Conservation (phyloP, 2,329 filamentous ascomycete species). For the Phaeosphaeria sp. region DNA sequence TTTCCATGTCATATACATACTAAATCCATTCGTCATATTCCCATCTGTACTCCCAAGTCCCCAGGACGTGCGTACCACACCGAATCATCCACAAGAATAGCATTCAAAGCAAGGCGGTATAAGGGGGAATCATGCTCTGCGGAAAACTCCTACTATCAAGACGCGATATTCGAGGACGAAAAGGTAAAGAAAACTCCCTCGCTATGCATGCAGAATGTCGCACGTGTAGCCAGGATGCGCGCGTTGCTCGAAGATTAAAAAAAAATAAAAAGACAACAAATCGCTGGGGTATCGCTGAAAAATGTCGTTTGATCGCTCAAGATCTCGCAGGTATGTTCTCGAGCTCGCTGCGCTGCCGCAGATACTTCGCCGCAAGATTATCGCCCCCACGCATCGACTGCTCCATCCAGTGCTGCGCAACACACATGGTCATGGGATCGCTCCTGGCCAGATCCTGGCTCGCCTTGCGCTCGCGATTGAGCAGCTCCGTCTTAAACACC, state of each 20-base stretch:
- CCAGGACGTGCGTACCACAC: background rate
- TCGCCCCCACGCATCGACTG: constrained; percentile 86
- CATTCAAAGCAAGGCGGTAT: background rate
- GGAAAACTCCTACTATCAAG: background rate
- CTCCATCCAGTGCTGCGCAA: constrained; percentile 98
- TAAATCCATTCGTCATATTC: too few species aligned
- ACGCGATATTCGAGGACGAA: background rate
- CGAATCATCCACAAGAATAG: background rate
- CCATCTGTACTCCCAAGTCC: background rate
- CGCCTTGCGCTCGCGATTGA: constrained; percentile 66
- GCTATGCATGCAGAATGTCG: constrained; percentile 37
- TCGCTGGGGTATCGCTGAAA: constrained; percentile 5
- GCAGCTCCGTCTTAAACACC: constrained; percentile 87
- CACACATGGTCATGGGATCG: constrained; percentile 88
- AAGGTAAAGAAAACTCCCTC: constrained; percentile 24
- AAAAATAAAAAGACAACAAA: constrained; percentile 13
- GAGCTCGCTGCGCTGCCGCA: constrained; percentile 73
- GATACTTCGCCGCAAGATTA: constrained; percentile 79
- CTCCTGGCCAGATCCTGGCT: constrained; percentile 68
- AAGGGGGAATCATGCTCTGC: background rate
- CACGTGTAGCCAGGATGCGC: constrained; percentile 14
- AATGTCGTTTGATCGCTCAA: constrained; percentile 6
- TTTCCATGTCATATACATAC: background rate
- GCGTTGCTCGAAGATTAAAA: constrained; percentile 12
- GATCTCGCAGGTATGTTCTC: constrained; percentile 60